Base-by-base conservation (phyloP, 306 rosid genomes). In the Fagus crenata region DNA sequence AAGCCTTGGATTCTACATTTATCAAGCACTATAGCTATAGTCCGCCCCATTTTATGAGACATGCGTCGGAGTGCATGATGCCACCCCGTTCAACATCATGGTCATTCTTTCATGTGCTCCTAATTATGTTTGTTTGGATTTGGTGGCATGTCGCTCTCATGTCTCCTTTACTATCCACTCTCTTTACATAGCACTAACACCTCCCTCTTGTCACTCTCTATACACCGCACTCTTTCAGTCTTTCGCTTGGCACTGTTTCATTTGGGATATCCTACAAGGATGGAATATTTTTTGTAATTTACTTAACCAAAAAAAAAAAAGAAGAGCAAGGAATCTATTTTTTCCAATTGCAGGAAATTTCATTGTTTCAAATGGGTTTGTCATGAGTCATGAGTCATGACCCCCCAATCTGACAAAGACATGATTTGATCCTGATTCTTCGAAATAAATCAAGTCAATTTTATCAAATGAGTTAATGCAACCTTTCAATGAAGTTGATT, bases 1-100 rank as follows among this genome's bases (percentile, higher is more conserved):
- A 63, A 79, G 83, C 89, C 87, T 90, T 84, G 93, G 87, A 90
- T 84, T 87, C 88, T 65, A 81, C 77, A 83, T 81, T 85, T 82
- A 74, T 53, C 73, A 58, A 36, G 42, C 49, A 69, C 69, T 6
- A 42, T 74, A 6, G 67, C 36, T 2, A 35, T 56, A 46, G 78
- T 28, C 65, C 55, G 53, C 78, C 60, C 58, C 41, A 81, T 81
- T 51, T 74, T 53, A 81, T 71, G 73, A 81, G 71, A 60, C 81
- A 72, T 33, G 53, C 61, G 64, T 73, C 70, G 60, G 55, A 67
- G 53, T 51, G 63, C 81, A 75, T 81, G 81, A 75, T 78, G 32
- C 72, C 67, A 46, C 67, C 72, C 58, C 1, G 4, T 49, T 73
- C 78, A 73, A 82, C 74, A 76, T 76, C 46, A 69, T 53, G 39